Conservation (phyloP, 257 asterid species). For the Primulina huaijiensis region DNA sequence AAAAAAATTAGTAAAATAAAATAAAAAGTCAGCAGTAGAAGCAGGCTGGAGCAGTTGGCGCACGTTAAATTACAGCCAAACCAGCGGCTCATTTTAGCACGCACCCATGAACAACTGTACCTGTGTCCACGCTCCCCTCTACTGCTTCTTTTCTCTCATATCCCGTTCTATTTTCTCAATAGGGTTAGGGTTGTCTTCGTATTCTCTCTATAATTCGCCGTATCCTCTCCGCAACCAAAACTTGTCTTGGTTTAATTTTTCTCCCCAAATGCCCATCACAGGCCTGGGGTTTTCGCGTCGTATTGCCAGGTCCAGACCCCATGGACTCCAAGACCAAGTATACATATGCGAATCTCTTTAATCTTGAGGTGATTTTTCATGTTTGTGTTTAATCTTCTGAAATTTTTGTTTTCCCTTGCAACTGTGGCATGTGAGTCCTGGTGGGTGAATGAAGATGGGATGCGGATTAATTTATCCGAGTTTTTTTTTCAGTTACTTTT, state of each 20-base stretch:
- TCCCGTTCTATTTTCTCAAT: constrained; percentile 29
- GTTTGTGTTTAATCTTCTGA: constrained; percentile 13
- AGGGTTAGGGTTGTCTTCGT: constrained; percentile 57
- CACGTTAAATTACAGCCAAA: constrained; percentile 43
- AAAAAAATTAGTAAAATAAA: no score
- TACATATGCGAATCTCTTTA: constrained; percentile 77
- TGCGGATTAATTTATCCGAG: constrained; percentile 18
- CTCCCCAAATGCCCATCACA: constrained; percentile 58
- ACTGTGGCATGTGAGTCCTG: constrained; percentile 25
- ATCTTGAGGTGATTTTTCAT: constrained; percentile 74
- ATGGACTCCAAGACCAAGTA: constrained; percentile 76
- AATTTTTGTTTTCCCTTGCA: constrained; percentile 14
- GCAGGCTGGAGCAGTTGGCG: constrained; percentile 41
- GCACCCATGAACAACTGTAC: constrained; percentile 49
- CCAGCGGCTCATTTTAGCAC: constrained; percentile 53
- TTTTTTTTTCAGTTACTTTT: background rate
- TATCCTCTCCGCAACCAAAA: constrained; percentile 17
- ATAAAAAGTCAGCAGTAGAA: constrained; percentile 1
- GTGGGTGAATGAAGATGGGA: constrained; percentile 11
- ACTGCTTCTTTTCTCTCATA: constrained; percentile 37
- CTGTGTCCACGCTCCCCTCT: constrained; percentile 45
- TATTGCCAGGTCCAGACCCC: constrained; percentile 30
- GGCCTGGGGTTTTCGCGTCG: constrained; percentile 32
- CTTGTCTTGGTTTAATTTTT: constrained; percentile 19
- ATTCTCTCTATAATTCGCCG: constrained; percentile 21